Conservation (phyloP, 345 rosid species). For the Diplotaxis tenuifolia region DNA sequence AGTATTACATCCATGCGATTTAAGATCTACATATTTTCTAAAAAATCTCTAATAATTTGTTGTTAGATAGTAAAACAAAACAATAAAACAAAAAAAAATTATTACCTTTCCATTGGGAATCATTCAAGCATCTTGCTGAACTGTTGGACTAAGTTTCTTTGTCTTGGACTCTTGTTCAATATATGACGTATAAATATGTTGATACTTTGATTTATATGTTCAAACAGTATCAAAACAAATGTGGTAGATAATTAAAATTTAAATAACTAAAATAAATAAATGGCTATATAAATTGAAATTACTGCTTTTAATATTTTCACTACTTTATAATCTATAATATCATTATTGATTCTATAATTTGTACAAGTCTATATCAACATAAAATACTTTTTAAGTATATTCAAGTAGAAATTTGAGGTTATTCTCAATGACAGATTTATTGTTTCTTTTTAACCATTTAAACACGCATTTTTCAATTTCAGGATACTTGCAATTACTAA, state of each 20-base stretch:
- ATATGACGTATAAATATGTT: not conserved
- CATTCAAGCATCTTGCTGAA: constrained; percentile 8
- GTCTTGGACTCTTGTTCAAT: not conserved
- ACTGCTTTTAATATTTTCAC: not conserved
- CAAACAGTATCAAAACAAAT: not conserved
- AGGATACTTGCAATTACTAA: not conserved
- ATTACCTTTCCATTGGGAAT: not conserved
- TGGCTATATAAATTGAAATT: not conserved
- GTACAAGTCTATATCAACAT: not conserved
- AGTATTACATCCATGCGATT: constrained; percentile 10
- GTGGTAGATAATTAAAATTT: not conserved
- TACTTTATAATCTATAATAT: too few species aligned
- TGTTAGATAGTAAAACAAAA: not conserved
- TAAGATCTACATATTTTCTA: not conserved
- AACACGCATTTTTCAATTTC: too few species aligned
- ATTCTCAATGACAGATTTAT: not conserved
- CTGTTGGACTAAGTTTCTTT: not conserved
- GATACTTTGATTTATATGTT: not conserved
- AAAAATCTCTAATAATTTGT: not conserved
- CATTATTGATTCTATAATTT: not conserved
- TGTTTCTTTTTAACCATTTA: too few species aligned
- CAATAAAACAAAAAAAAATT: not conserved
- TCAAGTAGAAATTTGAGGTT: not conserved
- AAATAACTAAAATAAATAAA: not conserved
- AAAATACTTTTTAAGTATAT: too few species aligned